phyloP scores from a whole-genome alignment of 2,329 filamentous ascomycete species.

The Stylonectria norvegica region DNA sequence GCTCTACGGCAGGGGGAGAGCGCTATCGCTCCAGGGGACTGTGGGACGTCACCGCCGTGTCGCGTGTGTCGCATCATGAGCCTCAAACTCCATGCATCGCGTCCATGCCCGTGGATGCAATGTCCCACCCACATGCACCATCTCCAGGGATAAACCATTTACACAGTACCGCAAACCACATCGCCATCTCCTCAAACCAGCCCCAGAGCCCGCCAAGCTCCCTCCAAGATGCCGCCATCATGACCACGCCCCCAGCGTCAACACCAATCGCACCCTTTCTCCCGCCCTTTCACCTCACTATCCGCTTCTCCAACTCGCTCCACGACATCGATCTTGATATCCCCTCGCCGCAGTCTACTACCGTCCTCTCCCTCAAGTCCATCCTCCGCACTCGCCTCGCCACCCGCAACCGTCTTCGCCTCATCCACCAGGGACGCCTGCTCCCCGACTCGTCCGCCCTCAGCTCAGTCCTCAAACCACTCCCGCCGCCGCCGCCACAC shows the following conservation, averaged over 20 bases:
- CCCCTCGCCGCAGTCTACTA: slow-evolving; percentile 62
- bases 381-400: slow-evolving; percentile 72
- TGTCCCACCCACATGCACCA: too few species aligned
- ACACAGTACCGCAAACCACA: neutral
- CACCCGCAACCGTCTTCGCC: slow-evolving; percentile 69
- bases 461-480: slow-evolving; percentile 62
- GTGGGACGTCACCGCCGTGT: slow-evolving; percentile 15
- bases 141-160: neutral
- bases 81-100: slow-evolving; percentile 5
- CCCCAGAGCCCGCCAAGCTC: neutral
- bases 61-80: too few species aligned
- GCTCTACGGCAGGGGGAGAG: neutral
- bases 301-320: slow-evolving; percentile 84
- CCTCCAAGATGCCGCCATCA: slow-evolving; percentile 24
- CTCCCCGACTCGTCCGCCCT: slow-evolving; percentile 72
- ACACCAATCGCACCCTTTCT: slow-evolving; percentile 20
- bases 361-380: slow-evolving; percentile 75
- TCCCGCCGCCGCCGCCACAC: slow-evolving; percentile 53
- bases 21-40: slow-evolving; percentile 2
- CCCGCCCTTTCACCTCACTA: slow-evolving; percentile 67
- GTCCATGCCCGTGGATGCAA: too few species aligned
- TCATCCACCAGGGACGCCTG: slow-evolving; percentile 87
- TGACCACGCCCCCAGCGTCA: slow-evolving; percentile 19
- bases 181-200: neutral
- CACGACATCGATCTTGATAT: slow-evolving; percentile 82